Base-by-base conservation (phyloP, 225 moss, liverwort and hornwort genomes). In the Straminergon stramineum region DNA sequence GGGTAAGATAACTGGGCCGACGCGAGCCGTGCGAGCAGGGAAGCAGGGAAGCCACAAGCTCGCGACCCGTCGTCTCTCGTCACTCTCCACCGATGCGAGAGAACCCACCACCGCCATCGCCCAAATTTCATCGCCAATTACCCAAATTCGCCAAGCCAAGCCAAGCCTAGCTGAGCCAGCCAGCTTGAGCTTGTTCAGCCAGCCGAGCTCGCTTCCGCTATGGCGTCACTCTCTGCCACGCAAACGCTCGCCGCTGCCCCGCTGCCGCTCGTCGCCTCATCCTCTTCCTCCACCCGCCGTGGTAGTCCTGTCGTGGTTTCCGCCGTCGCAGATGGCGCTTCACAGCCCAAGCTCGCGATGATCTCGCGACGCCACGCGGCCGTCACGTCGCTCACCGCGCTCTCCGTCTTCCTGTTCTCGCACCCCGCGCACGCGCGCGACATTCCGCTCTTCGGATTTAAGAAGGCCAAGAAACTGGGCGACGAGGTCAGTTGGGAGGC, bases 391-490 rank as follows among this genome's bases (percentile, higher is more conserved):
- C 91, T 94, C 81, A 85, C 95, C 35, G 91, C 91, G 80, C 90
- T 95, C 45, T 91, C 95, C 31, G 86, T 92, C 69, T 43, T 91
- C 69, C 41, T 95, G 71, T 69, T 92, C 62, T 87, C 94, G 79
- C 90, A 88, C 64, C 89, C 85, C 45, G 94, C 93, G 56, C 89
- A 92, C 64, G 95, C 95, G 7, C 92, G 93, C 43, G 94, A 95
- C 87, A 89, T 94, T 64, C 95, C 95, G 45, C 37, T 95, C 73
- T 94, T 95, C 56, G 95, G 94, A 37, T 75, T 95, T 34, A 94
- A 90, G 91, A 95, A 87, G 87, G 91, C 87, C 82, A 92, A 93
- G 89, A 90, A 92, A 80, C 14, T 91, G 30, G 14, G 73, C 34
- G 91, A 91, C 1, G 41, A 94, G 93, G 94, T 94, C 48, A 28